Conservation (phyloP, 805 yeast species). For the Sugiyamaella marilandica region DNA sequence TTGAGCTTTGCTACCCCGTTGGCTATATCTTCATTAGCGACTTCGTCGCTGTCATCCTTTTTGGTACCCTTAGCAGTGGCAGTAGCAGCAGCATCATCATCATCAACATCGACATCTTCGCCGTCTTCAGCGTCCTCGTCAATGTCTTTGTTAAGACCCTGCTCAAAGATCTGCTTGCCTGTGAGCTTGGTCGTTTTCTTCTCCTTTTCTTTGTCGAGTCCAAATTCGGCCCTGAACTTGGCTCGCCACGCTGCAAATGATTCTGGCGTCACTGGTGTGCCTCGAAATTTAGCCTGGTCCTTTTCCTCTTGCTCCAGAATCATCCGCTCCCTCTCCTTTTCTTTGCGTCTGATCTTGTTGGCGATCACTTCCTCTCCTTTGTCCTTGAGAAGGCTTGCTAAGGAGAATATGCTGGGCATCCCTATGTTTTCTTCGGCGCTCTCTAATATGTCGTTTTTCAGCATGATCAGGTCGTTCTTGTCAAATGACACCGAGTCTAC, state of each 20-base stretch:
- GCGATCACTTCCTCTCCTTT: slow-evolving; percentile 66
- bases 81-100: no score
- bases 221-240: slow-evolving; percentile 65
- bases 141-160: slow-evolving; percentile 72
- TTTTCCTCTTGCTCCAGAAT: slow-evolving; percentile 63
- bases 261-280: slow-evolving; percentile 83
- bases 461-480: slow-evolving; percentile 29
- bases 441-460: slow-evolving; percentile 25
- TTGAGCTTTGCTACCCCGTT: slow-evolving; percentile 4
- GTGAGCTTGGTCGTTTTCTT: slow-evolving; percentile 74
- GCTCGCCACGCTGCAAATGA: slow-evolving; percentile 69
- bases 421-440: slow-evolving; percentile 74
- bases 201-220: slow-evolving; percentile 49
- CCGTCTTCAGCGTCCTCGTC: slow-evolving; percentile 48
- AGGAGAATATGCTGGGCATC: slow-evolving; percentile 83
- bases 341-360: slow-evolving; percentile 49
- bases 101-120: slow-evolving; percentile 3
- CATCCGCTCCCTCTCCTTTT: slow-evolving; percentile 54
- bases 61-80: slow-evolving; percentile 1
- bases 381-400: slow-evolving; percentile 74
- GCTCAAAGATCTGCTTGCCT: slow-evolving; percentile 86
- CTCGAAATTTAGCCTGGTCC: slow-evolving; percentile 85
- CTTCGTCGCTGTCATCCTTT: not conserved
- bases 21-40: not conserved
- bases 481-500: slow-evolving; percentile 43